Evolutionary conservation across 257 asterid genomes (phyloP), one percentile per base, ranked within the genome.

Genomic region (Rhazya stricta): DNA sequence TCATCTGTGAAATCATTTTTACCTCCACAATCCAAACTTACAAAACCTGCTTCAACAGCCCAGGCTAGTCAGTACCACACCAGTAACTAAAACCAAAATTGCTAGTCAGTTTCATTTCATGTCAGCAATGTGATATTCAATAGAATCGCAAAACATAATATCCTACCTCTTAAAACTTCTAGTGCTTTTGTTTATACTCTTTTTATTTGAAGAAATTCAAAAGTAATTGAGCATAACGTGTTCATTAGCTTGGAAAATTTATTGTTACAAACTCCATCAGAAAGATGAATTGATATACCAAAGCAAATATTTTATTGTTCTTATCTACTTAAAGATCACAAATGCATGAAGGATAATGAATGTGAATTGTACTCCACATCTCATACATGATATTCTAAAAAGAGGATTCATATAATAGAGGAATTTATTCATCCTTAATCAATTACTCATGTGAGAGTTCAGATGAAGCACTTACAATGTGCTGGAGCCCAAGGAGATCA

Each of bases 1-100:
- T 85, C 89, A 79, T 95, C 99, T 0, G 93, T 91, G 69, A 78
- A 95, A 82, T 84, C 86, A 73, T 75, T 83, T 25, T 84, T 74
- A 71, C 99, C 99, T 48, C 99, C 99, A 80, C 99, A 95, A 77
- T 95, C 87, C 80, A 95, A 70, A 80, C 98, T 95, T 61, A 92
- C 82, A 82, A 95, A 95, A 79, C 99, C 99, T 95, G 91, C 79
- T 86, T 72, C 71, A 66, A 36, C 32, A 41, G 39, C 54, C 75
- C 58, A 45, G 48, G 74, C 65, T 29, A 18, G 45, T 71, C 73
- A 78, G 77, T 60, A 70, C 36, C 25, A 45, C 36, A 61, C n/a
- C 46, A 8, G 41, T 10, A 58, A 36, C 67, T 37, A 45, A 1
- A 0, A 15, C 19, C 10, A 19, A 7, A 61, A 61, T 45, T 10